These are phyloP conservation scores for Cephalotrichum gorgonifer DNA, from an alignment of 2,329 filamentous ascomycete genomes.

Conservation along the genomic window DNA sequence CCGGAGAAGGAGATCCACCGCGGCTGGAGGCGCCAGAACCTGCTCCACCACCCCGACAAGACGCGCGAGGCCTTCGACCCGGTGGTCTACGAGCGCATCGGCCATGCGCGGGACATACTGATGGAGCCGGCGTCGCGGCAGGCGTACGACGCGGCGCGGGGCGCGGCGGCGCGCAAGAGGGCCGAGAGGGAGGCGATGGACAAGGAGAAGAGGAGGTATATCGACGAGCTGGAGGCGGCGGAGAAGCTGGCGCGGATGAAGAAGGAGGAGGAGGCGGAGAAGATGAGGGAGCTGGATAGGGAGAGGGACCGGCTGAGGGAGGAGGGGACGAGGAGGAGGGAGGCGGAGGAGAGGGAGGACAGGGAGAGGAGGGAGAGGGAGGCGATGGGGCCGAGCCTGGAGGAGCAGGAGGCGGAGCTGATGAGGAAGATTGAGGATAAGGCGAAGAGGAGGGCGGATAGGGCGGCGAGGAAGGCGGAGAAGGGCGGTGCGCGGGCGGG, in stretches of 20 bases:
- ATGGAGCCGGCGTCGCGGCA: constrained; percentile 58
- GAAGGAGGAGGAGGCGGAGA: constrained; percentile 34
- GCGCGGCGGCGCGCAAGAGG: constrained; percentile 59
- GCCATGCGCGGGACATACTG: constrained; percentile 79
- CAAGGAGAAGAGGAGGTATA: constrained; percentile 62
- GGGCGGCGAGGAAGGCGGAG: constrained; percentile 19
- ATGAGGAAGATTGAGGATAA: constrained; percentile 27
- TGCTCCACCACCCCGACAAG: constrained; percentile 95
- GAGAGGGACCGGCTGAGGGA: constrained; percentile 21
- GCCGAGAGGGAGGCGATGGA: constrained; percentile 65
- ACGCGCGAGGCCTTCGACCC: constrained; percentile 64
- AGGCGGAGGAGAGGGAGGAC: constrained; percentile 18
- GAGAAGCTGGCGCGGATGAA: constrained; percentile 58
- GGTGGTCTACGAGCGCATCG: constrained; percentile 74
- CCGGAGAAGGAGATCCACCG: constrained; percentile 66
- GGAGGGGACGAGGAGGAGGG: constrained; percentile 20
- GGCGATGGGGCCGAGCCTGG: constrained; percentile 21
- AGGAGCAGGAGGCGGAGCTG: constrained; percentile 13
- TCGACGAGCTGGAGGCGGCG: constrained; percentile 73
- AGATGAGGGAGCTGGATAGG: constrained; percentile 24
- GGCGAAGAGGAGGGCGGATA: constrained; percentile 23
- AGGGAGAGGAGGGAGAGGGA: constrained; percentile 13
- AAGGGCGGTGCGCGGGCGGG: constrained; percentile 3
- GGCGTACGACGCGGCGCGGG: constrained; percentile 68
- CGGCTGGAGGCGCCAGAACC: constrained; percentile 72